phyloP scores from a whole-genome alignment of 345 rosid species.

The Aegle marmelos region DNA sequence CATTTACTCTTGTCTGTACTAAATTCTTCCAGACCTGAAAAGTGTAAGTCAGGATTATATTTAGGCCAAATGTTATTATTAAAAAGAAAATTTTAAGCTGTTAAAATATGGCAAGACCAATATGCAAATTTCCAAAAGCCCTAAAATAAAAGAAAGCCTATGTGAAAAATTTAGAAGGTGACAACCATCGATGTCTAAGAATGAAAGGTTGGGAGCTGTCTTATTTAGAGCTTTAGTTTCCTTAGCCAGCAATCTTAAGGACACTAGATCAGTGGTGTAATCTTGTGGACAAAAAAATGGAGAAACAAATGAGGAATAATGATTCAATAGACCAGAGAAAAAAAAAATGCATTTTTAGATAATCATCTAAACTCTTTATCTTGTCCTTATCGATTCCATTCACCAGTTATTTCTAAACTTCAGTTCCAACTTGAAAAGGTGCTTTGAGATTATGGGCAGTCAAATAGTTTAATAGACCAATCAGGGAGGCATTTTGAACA shows the following conservation, averaged over 20 bases:
- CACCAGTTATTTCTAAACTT: neutral
- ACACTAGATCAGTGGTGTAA: neutral
- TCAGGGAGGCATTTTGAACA: neutral
- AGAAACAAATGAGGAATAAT: neutral
- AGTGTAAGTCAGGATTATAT: neutral
- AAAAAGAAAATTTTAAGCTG: neutral
- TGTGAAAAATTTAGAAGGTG: too few relatives aligned
- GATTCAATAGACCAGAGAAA: neutral
- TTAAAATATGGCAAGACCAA: neutral
- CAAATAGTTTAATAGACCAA: neutral
- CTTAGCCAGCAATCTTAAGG: neutral
- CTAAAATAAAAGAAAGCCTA: neutral
- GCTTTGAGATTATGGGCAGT: neutral
- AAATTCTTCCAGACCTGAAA: conserved; percentile 84
- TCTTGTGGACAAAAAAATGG: neutral
- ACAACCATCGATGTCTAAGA: neutral
- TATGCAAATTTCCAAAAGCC: neutral
- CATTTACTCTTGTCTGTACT: conserved; percentile 85
- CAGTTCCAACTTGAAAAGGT: neutral
- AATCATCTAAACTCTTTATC: neutral
- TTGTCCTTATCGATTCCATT: neutral
- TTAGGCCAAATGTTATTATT: neutral
- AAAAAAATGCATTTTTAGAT: neutral
- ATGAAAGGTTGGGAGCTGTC: neutral
- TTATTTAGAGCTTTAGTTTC: neutral